phyloP scores from a whole-genome alignment of 2,329 filamentous ascomycete species.

The Arthrinium phaeospermum region DNA sequence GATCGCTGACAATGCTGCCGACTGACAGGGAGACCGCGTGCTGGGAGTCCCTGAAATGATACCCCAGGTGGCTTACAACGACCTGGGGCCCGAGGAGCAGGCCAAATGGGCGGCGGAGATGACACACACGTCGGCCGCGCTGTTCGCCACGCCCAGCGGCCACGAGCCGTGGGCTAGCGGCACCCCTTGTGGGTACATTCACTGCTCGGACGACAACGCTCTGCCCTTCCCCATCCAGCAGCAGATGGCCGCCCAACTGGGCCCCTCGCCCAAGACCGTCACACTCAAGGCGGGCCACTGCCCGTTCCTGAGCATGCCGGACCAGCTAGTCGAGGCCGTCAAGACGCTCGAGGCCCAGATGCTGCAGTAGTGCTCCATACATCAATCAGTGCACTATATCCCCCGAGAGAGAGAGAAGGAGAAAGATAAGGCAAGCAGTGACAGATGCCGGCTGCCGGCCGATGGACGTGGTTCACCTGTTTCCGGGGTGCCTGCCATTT shows the following conservation, averaged over 20 bases:
- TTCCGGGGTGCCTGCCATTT: no score
- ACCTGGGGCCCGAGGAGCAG: slow-evolving; percentile 21
- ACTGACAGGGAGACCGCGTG: slow-evolving; percentile 26
- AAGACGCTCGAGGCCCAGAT: slow-evolving; percentile 20
- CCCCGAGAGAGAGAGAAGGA: no score
- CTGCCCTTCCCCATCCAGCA: slow-evolving; percentile 26
- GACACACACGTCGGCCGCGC: slow-evolving; percentile 25
- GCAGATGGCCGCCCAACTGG: slow-evolving; percentile 27
- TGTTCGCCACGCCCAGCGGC: slow-evolving; percentile 24
- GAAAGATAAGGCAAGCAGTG: no score
- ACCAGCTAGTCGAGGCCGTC: slow-evolving; percentile 24
- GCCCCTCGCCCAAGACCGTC: slow-evolving; percentile 16
- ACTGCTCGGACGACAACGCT: slow-evolving; percentile 25
- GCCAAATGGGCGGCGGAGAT: slow-evolving; percentile 24
- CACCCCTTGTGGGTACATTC: slow-evolving; percentile 27
- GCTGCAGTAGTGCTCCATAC: background rate
- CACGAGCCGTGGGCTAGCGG: slow-evolving; percentile 28
- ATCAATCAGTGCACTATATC: no score
- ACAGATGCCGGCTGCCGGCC: no score
- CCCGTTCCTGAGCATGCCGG: slow-evolving; percentile 25
- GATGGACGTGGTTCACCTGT: no score
- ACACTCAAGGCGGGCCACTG: slow-evolving; percentile 27
- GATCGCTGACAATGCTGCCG: background rate
- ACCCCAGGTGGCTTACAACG: slow-evolving; percentile 25
- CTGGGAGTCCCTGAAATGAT: slow-evolving; percentile 20